Evolutionary conservation across 164 flowering plant species (phyloP), one percentile per base, ranked within the genome.

Genomic region (Vitis cinerea): DNA sequence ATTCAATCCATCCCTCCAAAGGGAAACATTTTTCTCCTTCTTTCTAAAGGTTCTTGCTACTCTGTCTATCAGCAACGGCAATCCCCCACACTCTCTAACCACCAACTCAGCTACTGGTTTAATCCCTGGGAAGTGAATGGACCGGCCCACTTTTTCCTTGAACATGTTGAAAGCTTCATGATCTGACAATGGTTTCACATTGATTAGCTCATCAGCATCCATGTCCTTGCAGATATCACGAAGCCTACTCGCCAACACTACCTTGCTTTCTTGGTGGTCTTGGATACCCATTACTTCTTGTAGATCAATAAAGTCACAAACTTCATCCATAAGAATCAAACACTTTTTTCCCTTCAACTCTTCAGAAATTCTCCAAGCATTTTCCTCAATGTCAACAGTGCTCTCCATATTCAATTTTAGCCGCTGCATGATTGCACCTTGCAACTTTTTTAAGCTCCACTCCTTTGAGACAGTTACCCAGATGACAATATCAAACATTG

Each of bases 291-390:
- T 31, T 10, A 76, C 13, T 8, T 12, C 29, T 10, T 59, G 37
- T 37, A 76, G 16, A 30, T 64, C 56, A 10, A 76, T 9, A 3
- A 0, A 2, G 9, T 67, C 66, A 50, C 47, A 59, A 37, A 72
- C 49, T 49, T 68, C 75, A 68, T 76, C 79, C 16, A 76, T 15
- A 51, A 76, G 59, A 7, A 71, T 29, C n/a, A 76, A 54, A 49
- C 37, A 71, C 58, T 63, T 75, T 15, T 17, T 61, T 10, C n/a
- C 5, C 10, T 61, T 15, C 13, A 66, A 56, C 15, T 49, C 27
- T 2, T 61, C 12, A 14, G 8, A 58, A 49, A 71, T 55, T 50
- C 12, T 49, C n/a, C 13, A 1, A 0, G 71, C 52, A 47, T 30
- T 23, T 48, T 62, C 57, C 15, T 44, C 57, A 27, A 55, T 12